These are phyloP conservation scores for Zasmidium angulare DNA, from an alignment of 2,329 filamentous ascomycete genomes.

Conservation along the genomic window DNA sequence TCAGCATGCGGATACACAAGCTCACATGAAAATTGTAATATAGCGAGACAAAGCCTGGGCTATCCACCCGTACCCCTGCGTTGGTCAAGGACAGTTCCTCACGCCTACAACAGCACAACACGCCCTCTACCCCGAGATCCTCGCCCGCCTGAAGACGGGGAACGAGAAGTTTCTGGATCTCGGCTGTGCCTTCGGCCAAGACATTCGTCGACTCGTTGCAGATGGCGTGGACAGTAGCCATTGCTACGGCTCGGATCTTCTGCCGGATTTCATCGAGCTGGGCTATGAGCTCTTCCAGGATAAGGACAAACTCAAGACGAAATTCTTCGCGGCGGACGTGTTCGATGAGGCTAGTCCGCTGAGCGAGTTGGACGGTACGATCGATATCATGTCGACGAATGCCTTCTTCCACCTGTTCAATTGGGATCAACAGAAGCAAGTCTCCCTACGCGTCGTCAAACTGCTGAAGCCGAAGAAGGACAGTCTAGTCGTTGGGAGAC, in stretches of 20 bases:
- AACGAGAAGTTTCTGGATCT: slow-evolving; percentile 40
- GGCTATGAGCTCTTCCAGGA: slow-evolving; percentile 43
- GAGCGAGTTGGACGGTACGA: slow-evolving; percentile 32
- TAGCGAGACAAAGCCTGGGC: slow-evolving; percentile 19
- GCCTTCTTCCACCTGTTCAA: slow-evolving; percentile 48
- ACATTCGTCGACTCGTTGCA: slow-evolving; percentile 39
- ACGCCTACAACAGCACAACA: slow-evolving; percentile 24
- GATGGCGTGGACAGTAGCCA: slow-evolving; percentile 38
- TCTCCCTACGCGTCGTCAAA: slow-evolving; percentile 34
- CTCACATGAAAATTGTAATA: neutral
- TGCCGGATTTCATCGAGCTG: slow-evolving; percentile 36
- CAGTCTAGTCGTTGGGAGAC: slow-evolving; percentile 41
- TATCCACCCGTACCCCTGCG: slow-evolving; percentile 24
- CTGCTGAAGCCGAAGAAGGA: slow-evolving; percentile 37
- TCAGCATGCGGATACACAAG: neutral
- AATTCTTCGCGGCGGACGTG: slow-evolving; percentile 38
- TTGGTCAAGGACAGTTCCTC: slow-evolving; percentile 23
- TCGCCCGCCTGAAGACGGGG: slow-evolving; percentile 29
- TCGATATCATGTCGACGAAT: slow-evolving; percentile 42
- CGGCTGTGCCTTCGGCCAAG: slow-evolving; percentile 43
- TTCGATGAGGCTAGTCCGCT: slow-evolving; percentile 27
- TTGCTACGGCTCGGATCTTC: slow-evolving; percentile 36
- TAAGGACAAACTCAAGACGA: slow-evolving; percentile 28
- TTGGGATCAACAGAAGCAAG: slow-evolving; percentile 40
- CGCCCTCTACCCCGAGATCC: slow-evolving; percentile 27